Evolutionary conservation across 129 eudicot species (phyloP).

Genomic region (Pittosporum tobira): DNA sequence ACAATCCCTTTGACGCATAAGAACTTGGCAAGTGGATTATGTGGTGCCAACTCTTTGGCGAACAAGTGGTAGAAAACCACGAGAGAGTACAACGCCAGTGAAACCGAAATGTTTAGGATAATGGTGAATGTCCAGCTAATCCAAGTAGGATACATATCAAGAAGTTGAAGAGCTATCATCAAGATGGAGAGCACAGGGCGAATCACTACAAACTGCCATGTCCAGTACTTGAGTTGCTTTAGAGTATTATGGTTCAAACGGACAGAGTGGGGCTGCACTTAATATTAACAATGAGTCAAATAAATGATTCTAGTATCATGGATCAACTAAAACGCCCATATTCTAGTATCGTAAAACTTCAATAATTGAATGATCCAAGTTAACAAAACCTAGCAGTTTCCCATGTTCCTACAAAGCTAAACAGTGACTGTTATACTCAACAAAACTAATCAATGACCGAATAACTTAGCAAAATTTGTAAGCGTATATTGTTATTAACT

Average conservation of each 20-base stretch:
- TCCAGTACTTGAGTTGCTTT: constrained; percentile 81
- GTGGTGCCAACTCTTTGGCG: constrained; percentile 91
- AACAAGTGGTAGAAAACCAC: constrained; percentile 89
- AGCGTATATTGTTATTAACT: too few species aligned
- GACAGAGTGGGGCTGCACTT: constrained; percentile 80
- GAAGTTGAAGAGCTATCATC: constrained; percentile 74
- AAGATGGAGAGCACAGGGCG: constrained; percentile 80
- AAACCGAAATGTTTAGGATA: constrained; percentile 81
- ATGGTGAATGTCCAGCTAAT: constrained; percentile 92
- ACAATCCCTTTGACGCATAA: constrained; percentile 91
- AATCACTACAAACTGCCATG: constrained; percentile 89
- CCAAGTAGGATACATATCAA: constrained; percentile 70
- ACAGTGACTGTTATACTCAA: neutral
- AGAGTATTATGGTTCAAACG: constrained; percentile 68
- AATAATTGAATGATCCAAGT: neutral
- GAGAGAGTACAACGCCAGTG: constrained; percentile 77
- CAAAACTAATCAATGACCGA: neutral
- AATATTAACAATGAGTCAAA: constrained; percentile 13
- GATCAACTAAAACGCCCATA: neutral
- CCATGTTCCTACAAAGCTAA: neutral
- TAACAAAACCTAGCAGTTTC: neutral
- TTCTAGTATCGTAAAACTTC: neutral
- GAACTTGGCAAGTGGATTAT: constrained; percentile 90
- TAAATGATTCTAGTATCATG: neutral
- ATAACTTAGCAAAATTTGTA: too few species aligned